Conservation (phyloP, 2,329 filamentous ascomycete species). For the Mollisiaceae sp. region DNA sequence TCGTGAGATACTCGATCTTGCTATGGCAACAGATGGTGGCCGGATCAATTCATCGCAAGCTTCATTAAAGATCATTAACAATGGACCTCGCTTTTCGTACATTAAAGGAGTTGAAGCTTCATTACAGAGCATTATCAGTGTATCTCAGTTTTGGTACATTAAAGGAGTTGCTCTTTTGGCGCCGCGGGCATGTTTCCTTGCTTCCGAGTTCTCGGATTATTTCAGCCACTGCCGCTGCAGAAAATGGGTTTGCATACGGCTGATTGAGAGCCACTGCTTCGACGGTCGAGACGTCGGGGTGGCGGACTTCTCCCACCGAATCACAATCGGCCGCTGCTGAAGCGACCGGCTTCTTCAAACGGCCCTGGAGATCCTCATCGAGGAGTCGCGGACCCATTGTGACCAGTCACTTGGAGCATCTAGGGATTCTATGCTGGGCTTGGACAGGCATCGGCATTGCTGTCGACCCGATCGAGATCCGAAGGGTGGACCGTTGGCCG, state of each 20-base stretch:
- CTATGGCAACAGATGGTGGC: too few species aligned
- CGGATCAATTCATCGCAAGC: too few species aligned
- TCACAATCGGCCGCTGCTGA: neutral
- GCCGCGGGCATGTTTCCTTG: neutral
- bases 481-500: neutral
- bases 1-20: too few species aligned
- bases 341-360: neutral
- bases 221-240: constrained; percentile 8
- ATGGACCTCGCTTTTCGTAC: too few species aligned
- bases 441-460: constrained; percentile 1
- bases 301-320: constrained; percentile 5
- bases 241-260: constrained; percentile 1
- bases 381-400: neutral
- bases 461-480: neutral
- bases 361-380: neutral
- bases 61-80: too few species aligned
- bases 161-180: neutral
- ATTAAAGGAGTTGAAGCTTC: too few species aligned
- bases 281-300: neutral
- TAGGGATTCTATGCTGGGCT: neutral
- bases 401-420: neutral
- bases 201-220: neutral
- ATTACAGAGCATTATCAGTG: too few species aligned
- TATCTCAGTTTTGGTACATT: too few species aligned
- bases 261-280: neutral